Base-by-base conservation (phyloP, 192 early-diverging fungal species). In the Rhizophlyctis rosea region DNA sequence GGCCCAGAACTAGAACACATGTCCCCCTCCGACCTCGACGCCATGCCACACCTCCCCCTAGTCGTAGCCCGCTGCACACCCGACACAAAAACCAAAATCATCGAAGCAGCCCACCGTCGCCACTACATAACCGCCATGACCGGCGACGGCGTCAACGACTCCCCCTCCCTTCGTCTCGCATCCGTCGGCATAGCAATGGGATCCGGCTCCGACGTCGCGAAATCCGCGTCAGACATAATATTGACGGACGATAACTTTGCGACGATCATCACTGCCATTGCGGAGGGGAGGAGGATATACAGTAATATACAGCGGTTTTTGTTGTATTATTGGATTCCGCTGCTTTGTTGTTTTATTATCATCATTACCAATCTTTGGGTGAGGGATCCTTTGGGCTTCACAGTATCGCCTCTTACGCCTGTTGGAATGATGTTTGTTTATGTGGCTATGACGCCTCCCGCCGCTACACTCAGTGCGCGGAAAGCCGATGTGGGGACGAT, bases 91-190 rank as follows among this genome's bases (percentile, higher is more conserved):
- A 56, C 77, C 51, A 58, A 33, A 14, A 32, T 79, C n/a, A 59
- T 79, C 11, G 53, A 61, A n/a, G 74, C 73, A 7, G 60, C 80
- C 27, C 70, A 80, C 4, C 50, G 65, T 32, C 76, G 70, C 23
- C 49, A 61, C 24, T 16, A 52, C 2, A 25, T 76, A 34, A 59
- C 55, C 34, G 72, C 73, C 24, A 88, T 92, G 25, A 92, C 90
- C 27, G 93, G 93, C 59, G 93, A 96, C 70, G 94, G 92, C 59
- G 88, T 91, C 13, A 94, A 94, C 69, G 94, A 96, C 61, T 81
- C 92, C 49, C 91, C 92, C n/a, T 90, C 92, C 23, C 79, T 96
- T 51, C 89, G 87, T 55, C 81, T 85, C 23, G 91, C 94, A 7
- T 78, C 92, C 64, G 81, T 96, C 31, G 91, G 91, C 50, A 80